These are phyloP conservation scores for Aciculosporium take DNA, from an alignment of 2,329 filamentous ascomycete species.

Conservation along the genomic window DNA sequence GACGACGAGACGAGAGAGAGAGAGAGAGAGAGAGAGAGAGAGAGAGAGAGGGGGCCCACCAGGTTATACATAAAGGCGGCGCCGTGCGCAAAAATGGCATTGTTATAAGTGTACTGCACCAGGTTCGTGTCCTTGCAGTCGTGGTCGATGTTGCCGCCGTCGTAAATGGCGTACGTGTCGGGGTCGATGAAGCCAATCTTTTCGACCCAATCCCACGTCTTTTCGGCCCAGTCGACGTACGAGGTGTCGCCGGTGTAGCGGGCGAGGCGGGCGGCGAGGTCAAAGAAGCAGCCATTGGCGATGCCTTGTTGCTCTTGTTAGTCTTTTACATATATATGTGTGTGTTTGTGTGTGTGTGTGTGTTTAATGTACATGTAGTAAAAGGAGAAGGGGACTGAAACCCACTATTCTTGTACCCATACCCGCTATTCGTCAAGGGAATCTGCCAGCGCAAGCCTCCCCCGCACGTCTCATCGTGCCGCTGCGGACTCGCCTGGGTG, in stretches of 20 bases:
- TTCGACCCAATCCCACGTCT: slow-evolving; percentile 47
- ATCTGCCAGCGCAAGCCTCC: slow-evolving; percentile 67
- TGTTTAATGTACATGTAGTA: too few relatives aligned
- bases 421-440: slow-evolving; percentile 58
- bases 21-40: too few relatives aligned
- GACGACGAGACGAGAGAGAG: too few relatives aligned
- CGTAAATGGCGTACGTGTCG: slow-evolving; percentile 43
- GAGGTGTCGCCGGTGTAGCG: slow-evolving; percentile 54
- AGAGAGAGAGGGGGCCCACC: too few relatives aligned
- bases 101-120: slow-evolving; percentile 47
- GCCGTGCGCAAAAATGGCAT: slow-evolving; percentile 42
- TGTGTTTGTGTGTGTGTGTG: too few relatives aligned
- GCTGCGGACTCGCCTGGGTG: slow-evolving; percentile 36
- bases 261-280: slow-evolving; percentile 53
- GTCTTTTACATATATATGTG: too few relatives aligned
- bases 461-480: slow-evolving; percentile 41
- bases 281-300: slow-evolving; percentile 50
- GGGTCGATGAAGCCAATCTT: slow-evolving; percentile 44
- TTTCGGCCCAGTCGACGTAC: slow-evolving; percentile 49
- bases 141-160: slow-evolving; percentile 36
- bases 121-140: slow-evolving; percentile 42
- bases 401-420: slow-evolving; percentile 64
- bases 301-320: too few relatives aligned
- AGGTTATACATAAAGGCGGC: slow-evolving; percentile 51
- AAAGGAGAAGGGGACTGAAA: too few relatives aligned